These are phyloP conservation scores for Termitomyces sp. DNA, from an alignment of 768 basidiomycete species.

Conservation along the genomic window DNA sequence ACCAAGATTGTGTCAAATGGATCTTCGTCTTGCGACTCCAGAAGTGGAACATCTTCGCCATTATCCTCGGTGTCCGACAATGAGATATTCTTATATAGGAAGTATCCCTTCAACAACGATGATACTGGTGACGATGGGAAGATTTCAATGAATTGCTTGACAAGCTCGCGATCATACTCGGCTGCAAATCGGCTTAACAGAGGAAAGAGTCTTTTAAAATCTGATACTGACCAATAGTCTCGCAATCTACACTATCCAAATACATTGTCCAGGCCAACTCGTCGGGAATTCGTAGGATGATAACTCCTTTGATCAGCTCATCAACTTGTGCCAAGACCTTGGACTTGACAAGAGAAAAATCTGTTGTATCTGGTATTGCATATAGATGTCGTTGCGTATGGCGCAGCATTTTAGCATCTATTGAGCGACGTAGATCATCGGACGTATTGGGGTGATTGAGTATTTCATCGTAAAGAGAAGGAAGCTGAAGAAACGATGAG, in stretches of 20 bases:
- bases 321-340: constrained; percentile 58
- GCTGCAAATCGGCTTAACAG: constrained; percentile 30
- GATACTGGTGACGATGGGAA: constrained; percentile 61
- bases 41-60: constrained; percentile 23
- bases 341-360: constrained; percentile 34
- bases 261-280: constrained; percentile 78
- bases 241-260: constrained; percentile 70
- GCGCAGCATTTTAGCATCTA: constrained; percentile 70
- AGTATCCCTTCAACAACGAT: constrained; percentile 59
- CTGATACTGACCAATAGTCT: constrained; percentile 50
- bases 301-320: constrained; percentile 65
- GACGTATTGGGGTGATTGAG: constrained; percentile 74
- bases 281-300: constrained; percentile 72
- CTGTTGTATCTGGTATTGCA: constrained; percentile 43
- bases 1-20: constrained; percentile 62
- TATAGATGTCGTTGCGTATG: constrained; percentile 58
- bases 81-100: constrained; percentile 50
- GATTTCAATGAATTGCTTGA: constrained; percentile 56
- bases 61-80: constrained; percentile 38
- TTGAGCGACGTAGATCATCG: constrained; percentile 72
- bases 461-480: constrained; percentile 70
- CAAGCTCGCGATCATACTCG: constrained; percentile 49
- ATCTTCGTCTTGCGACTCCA: constrained; percentile 40
- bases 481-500: constrained; percentile 44
- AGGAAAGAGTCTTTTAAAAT: constrained; percentile 2